Percentiles rank a stretch among this genome's conserved stretches.
phyloP scores from a whole-genome alignment of 306 rosid genomes.

The Adenanthera pavonina region DNA sequence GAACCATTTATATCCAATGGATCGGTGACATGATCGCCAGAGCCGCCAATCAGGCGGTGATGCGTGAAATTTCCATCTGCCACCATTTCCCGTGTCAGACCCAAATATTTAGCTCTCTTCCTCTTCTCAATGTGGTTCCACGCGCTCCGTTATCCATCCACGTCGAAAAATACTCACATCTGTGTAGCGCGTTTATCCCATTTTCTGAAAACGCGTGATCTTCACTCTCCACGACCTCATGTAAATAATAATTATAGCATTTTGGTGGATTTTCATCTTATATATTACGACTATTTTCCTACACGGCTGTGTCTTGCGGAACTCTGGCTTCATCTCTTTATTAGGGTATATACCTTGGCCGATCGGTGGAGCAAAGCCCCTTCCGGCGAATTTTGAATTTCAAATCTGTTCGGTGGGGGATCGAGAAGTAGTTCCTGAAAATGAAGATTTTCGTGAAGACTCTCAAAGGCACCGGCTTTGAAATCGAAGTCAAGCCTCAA shows the following conservation, averaged over 20 bases:
- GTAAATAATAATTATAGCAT: constrained; percentile 37
- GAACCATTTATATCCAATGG: background rate
- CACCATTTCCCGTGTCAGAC: background rate
- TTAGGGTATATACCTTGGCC: constrained; percentile 42
- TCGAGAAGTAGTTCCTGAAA: constrained; percentile 37
- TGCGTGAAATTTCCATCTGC: background rate
- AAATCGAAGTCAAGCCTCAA: constrained; percentile 82
- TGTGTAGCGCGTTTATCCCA: background rate
- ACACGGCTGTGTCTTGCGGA: constrained; percentile 29
- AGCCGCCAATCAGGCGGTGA: background rate
- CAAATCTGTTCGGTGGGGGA: constrained; percentile 44
- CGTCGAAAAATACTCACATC: background rate
- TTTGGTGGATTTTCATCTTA: constrained; percentile 35
- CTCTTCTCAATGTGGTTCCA: background rate
- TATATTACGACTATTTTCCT: background rate
- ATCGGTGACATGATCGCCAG: background rate
- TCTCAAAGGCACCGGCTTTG: constrained; percentile 90
- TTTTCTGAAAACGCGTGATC: background rate
- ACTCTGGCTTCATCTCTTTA: constrained; percentile 30
- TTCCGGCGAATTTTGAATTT: constrained; percentile 44
- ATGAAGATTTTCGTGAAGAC: constrained; percentile 94
- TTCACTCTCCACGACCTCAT: background rate
- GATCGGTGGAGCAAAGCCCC: constrained; percentile 45
- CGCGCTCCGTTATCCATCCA: constrained; percentile 4
- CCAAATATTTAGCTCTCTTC: constrained; percentile 43